phyloP scores from a whole-genome alignment of 495 filamentous ascomycete genomes.

The Rusavskia elegans region DNA sequence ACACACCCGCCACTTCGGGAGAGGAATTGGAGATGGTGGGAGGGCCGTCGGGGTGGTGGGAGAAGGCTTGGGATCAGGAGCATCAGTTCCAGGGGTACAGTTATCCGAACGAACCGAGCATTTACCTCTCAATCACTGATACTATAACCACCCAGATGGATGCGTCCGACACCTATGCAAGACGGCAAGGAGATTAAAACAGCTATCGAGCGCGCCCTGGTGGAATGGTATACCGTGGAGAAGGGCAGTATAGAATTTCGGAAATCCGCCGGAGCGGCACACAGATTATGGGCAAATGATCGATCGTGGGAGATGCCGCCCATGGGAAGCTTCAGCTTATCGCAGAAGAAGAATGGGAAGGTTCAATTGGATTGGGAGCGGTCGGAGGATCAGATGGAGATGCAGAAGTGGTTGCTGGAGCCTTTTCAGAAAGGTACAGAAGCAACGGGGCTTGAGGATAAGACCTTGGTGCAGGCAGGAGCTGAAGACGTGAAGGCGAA shows the following conservation, averaged over 20 bases:
- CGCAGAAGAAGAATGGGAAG: neutral
- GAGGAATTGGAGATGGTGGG: conserved; percentile 42
- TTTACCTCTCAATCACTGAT: conserved; percentile 1
- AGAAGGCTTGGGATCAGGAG: conserved; percentile 1
- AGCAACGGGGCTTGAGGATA: neutral
- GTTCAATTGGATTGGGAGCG: neutral
- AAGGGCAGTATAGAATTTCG: conserved; percentile 7
- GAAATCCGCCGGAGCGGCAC: neutral
- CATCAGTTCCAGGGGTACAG: conserved; percentile 11
- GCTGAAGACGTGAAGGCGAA: neutral
- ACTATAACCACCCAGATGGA: conserved; percentile 6
- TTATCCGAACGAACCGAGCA: neutral
- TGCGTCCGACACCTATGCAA: conserved; percentile 10
- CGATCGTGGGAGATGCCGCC: neutral
- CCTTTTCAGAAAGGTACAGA: conserved; percentile 4
- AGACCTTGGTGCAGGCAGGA: neutral
- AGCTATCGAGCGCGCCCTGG: conserved; percentile 40
- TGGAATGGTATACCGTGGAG: conserved; percentile 39
- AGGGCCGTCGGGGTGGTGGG: conserved; percentile 22
- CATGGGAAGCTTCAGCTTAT: neutral
- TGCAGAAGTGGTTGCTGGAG: conserved; percentile 4
- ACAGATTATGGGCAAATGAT: neutral
- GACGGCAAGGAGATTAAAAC: conserved; percentile 15
- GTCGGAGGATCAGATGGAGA: neutral
- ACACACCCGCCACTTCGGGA: conserved; percentile 40